Evolutionary conservation across 192 early-diverging fungal genomes (phyloP).

Genomic region (Nowakowskiella sp.): DNA sequence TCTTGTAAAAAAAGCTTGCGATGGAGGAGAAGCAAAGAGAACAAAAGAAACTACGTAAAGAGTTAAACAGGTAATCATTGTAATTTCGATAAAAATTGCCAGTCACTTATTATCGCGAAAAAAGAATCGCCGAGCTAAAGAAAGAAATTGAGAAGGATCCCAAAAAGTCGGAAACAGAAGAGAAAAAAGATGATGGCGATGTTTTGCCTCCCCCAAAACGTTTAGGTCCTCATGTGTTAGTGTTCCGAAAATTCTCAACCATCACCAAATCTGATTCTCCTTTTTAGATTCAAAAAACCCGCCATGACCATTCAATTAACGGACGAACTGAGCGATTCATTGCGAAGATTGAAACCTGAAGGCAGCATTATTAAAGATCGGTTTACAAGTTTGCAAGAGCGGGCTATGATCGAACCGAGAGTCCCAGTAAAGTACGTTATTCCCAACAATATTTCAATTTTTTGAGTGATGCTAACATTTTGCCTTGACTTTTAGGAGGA

Average conservation of each 20-base stretch:
- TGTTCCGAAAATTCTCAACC: conserved; percentile 6
- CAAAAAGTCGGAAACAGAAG: conserved; percentile 16
- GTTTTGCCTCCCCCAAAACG: neutral
- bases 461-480: neutral
- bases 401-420: conserved; percentile 42
- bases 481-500: conserved; percentile 14
- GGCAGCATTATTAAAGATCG: conserved; percentile 45
- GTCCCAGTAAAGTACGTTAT: conserved; percentile 32
- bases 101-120: no score
- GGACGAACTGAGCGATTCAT: conserved; percentile 37
- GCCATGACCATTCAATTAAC: conserved; percentile 40
- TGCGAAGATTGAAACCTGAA: conserved; percentile 41
- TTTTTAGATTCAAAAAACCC: conserved; percentile 19
- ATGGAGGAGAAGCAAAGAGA: conserved; percentile 15
- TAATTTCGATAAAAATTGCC: no score
- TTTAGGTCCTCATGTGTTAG: conserved; percentile 4
- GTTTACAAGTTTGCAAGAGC: conserved; percentile 39
- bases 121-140: conserved; percentile 8
- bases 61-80: conserved; percentile 20
- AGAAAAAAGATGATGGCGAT: conserved; percentile 20
- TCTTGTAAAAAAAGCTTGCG: no score
- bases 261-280: neutral
- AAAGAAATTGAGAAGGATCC: conserved; percentile 22
- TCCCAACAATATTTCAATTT: neutral
- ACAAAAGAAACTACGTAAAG: conserved; percentile 7